Evolutionary conservation across 1,284 basidiomycete genomes (phyloP), one percentile per base, ranked within the genome.

Genomic region (Phenoliferia sp.): DNA sequence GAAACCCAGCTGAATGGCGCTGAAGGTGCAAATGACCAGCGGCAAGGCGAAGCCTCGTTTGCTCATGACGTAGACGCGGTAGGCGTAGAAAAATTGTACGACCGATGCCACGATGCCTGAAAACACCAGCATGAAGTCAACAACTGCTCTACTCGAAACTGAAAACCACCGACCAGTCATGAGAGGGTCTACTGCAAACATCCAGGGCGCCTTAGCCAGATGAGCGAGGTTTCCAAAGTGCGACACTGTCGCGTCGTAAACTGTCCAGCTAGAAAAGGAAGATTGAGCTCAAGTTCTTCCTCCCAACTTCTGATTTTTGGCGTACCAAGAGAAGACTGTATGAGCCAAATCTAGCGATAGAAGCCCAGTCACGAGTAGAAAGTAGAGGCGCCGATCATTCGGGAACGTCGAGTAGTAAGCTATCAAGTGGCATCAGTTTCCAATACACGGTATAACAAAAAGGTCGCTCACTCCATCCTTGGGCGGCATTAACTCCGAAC

Each of bases 31-130:
- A 26, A 67, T 57, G 50, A 61, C 5, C 54, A 67, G 34, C 16
- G 66, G 66, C 19, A 58, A 4, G 16, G n/a, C 7, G 32, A 63
- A 31, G 9, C 10, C 12, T 4, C 62, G 62, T 29, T 67, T 63
- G 17, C 62, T 44, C 33, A 67, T 59, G 63, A 67, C 44, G 54
- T 61, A 67, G 31, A 67, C 62, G 29, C 66, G 58, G 62, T 67
- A 67, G 4, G 62, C 58, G 56, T 67, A 35, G 3, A 59, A 39
- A 26, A 3, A 9, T 29, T 55, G 54, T 1, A 55, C 54, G 28
- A 55, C 28, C n/a, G 17, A 39, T 3, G 64, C 64, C 3, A 59
- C 64, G 35, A 65, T 31, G 6, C 52, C 52, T 54, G 9, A 17
- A 54, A 17, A 17, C 52, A 54, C 22, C 17, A 17, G 26, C 52